Evolutionary conservation across 2,329 filamentous ascomycete genomes (phyloP).

Genomic region (Daldinia sp.): DNA sequence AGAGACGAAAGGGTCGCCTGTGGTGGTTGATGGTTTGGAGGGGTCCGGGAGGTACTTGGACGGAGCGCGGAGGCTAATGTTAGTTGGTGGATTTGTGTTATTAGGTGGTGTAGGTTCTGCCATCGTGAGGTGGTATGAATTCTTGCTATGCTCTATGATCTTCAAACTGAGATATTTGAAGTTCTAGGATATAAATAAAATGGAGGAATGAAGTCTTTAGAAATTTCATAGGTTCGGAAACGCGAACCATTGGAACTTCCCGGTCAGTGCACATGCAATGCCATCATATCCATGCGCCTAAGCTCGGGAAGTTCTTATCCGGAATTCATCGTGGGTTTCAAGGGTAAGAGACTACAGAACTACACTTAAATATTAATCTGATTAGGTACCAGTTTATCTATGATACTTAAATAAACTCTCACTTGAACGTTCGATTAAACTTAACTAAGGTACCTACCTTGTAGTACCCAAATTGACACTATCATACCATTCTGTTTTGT

Average conservation of each 20-base stretch:
- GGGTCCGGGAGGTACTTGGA: constrained; percentile 59
- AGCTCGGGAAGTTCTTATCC: constrained; percentile 34
- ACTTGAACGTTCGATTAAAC: neutral
- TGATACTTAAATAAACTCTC: neutral
- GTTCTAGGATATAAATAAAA: neutral
- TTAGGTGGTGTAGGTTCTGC: constrained; percentile 30
- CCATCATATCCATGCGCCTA: neutral
- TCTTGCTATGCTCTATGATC: neutral
- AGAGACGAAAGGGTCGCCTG: constrained; percentile 52
- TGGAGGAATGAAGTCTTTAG: too few relatives aligned
- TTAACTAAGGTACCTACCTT: neutral
- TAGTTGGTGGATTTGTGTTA: constrained; percentile 24
- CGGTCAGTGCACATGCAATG: neutral
- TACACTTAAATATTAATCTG: neutral
- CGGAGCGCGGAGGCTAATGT: constrained; percentile 59
- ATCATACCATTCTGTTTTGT: neutral
- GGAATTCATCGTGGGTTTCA: constrained; percentile 9
- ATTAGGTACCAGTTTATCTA: neutral
- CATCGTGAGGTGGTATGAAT: constrained; percentile 26
- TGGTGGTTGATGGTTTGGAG: constrained; percentile 44
- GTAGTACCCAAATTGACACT: neutral
- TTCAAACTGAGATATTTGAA: neutral
- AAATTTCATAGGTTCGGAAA: neutral
- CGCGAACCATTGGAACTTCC: neutral
- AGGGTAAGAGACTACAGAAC: neutral